Evolutionary conservation across 768 basidiomycete genomes (phyloP), one percentile per base, ranked within the genome.

Genomic region (Neoboletus subvelutipes): DNA sequence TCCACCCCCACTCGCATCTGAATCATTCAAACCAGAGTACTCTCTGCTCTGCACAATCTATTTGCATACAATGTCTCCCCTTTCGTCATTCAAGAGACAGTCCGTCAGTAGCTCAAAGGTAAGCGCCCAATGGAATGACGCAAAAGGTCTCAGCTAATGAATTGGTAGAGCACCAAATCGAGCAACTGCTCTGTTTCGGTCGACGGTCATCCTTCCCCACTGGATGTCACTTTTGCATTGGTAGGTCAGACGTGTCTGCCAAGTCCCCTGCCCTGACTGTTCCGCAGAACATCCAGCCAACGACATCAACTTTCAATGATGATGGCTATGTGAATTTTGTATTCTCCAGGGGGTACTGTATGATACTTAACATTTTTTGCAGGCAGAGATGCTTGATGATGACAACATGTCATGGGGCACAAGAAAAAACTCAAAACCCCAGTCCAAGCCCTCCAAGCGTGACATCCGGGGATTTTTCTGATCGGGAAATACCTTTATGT

Each of bases 361-460:
- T 41, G 28, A 45, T 45, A 22, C 20, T 39, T 3, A 47, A 34
- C 7, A 6, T 24, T 20, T 17, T 43, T 39, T 46, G 1, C 56
- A 68, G 67, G 67, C 67, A 4, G 61, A 68, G 43, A 63, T 70
- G 69, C 66, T 68, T 7, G 67, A 68, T 5, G 67, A 68, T 2
- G 67, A 68, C 41, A 68, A 68, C 39, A 70, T 70, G 67, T 65
- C 67, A 24, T 68, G 67, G 67, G 58, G 56, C 11, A 28, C 52
- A 18, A 11, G 48, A 6, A 65, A 50, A 54, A 6, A 34, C n/a
- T 49, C 52, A 22, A 42, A 26, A 6, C 31, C 40, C 22, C 49
- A 11, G 20, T 33, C 55, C 9, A 61, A 55, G 56, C 29, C 40
- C 36, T 51, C 55, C 43, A 52, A 55, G 43, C 62, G 41, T 6